A percentile compares a stretch with the other conserved stretches of the same genome.
Evolutionary conservation across 805 yeast species (phyloP).

Genomic region (Cyberlindnera mycetangii): DNA sequence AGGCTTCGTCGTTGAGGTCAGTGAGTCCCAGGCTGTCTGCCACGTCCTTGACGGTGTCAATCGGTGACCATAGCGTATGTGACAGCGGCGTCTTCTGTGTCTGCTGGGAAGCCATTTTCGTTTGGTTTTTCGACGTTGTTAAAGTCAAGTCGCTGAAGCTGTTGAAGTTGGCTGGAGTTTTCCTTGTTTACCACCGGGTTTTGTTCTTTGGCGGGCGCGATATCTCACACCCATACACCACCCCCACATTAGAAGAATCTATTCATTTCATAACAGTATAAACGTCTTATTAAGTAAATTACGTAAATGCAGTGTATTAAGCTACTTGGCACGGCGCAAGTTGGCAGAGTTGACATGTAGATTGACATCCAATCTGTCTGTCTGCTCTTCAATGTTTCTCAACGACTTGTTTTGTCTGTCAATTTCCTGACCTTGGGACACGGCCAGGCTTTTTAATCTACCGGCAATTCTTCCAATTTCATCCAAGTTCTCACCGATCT

Average conservation of each 20-base stretch:
- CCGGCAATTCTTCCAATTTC: conserved; percentile 67
- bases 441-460: conserved; percentile 70
- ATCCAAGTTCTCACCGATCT: conserved; percentile 78
- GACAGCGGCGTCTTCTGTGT: conserved; percentile 51
- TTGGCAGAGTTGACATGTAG: conserved; percentile 75
- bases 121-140: not conserved
- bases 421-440: conserved; percentile 72
- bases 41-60: conserved; percentile 93
- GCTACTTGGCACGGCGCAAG: conserved; percentile 40
- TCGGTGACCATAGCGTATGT: conserved; percentile 95
- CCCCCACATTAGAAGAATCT: not conserved
- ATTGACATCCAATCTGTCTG: conserved; percentile 80
- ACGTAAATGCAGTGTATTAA: not conserved
- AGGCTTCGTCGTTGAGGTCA: conserved; percentile 83
- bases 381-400: conserved; percentile 73
- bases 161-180: conserved; percentile 1
- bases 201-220: not conserved
- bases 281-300: not conserved
- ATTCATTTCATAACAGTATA: not conserved
- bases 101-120: conserved; percentile 8
- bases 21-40: conserved; percentile 86
- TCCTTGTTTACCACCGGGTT: not conserved
- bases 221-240: conserved; percentile 2
- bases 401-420: conserved; percentile 74
- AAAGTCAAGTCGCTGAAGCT: not conserved